A percentile compares a stretch with the other conserved stretches of the same genome.
Conservation (phyloP, 73 alveolate species). For the Breviolum minutum region DNA sequence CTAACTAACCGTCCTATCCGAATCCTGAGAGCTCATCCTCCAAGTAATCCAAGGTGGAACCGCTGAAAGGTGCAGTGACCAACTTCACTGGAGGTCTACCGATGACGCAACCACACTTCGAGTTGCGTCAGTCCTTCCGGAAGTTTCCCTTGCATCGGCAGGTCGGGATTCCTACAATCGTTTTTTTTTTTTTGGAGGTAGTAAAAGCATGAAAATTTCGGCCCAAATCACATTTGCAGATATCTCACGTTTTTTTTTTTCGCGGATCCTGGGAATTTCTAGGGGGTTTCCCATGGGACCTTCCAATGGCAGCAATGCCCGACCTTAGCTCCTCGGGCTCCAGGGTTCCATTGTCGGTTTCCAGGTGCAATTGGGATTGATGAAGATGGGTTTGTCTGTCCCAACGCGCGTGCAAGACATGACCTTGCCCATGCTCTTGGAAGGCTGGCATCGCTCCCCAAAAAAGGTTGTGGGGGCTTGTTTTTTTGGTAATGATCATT, state of each 20-base stretch:
- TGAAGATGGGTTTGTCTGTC: slow-evolving; percentile 94
- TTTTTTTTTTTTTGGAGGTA: too few relatives aligned
- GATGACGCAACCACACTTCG: slow-evolving; percentile 18
- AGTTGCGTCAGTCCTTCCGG: slow-evolving; percentile 81
- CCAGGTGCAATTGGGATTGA: slow-evolving; percentile 66
- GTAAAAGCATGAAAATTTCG: too few relatives aligned
- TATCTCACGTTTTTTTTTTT: too few relatives aligned
- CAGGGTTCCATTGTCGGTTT: too few relatives aligned
- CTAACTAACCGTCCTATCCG: neutral
- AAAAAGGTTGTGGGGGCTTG: neutral
- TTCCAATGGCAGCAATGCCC: too few relatives aligned
- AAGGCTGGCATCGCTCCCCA: neutral
- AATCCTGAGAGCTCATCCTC: neutral
- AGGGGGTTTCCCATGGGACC: too few relatives aligned
- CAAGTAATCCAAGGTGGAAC: slow-evolving; percentile 7
- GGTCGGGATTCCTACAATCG: too few relatives aligned
- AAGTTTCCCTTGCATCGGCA: slow-evolving; percentile 86
- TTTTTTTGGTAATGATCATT: neutral
- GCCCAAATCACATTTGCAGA: too few relatives aligned
- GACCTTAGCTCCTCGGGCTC: too few relatives aligned
- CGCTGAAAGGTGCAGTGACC: neutral
- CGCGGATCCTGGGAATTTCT: too few relatives aligned
- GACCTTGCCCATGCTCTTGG: slow-evolving; percentile 96
- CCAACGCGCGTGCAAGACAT: slow-evolving; percentile 80
- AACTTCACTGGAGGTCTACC: slow-evolving; percentile 86